Evolutionary conservation across 1,284 basidiomycete genomes (phyloP).

Genomic region (Cutaneotrichosporon mucoides): DNA sequence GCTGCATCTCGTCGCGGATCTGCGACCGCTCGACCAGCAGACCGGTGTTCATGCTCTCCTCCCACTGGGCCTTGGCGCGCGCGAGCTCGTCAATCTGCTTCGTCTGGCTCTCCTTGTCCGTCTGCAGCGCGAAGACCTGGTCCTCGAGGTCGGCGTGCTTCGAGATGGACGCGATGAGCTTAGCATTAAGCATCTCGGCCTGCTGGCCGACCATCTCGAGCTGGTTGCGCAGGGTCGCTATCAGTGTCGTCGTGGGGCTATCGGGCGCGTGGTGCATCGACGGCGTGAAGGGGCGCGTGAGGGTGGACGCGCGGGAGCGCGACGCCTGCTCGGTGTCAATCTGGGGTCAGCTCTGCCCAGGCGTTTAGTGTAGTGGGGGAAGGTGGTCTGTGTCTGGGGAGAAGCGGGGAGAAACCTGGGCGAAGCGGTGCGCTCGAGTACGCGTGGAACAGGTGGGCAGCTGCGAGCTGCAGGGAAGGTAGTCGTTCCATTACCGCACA

Average conservation of each 20-base stretch:
- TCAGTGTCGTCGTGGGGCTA: conserved; percentile 54
- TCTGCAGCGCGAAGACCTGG: conserved; percentile 61
- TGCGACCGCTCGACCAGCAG: conserved; percentile 86
- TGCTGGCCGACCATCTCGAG: conserved; percentile 82
- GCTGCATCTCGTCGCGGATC: conserved; percentile 85
- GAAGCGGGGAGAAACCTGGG: too few species aligned
- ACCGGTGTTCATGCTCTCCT: conserved; percentile 60
- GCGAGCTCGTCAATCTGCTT: conserved; percentile 74
- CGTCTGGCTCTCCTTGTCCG: conserved; percentile 42
- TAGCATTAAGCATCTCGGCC: conserved; percentile 82
- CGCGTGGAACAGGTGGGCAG: too few species aligned
- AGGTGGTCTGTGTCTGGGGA: neutral
- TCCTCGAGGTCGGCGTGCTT: conserved; percentile 91
- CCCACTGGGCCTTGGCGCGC: conserved; percentile 46
- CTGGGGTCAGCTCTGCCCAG: neutral
- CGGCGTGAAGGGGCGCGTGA: conserved; percentile 12
- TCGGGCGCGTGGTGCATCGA: conserved; percentile 40
- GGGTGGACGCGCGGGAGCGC: conserved; percentile 9
- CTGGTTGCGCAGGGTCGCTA: conserved; percentile 71
- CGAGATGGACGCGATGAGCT: conserved; percentile 88
- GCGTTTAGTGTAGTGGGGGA: neutral
- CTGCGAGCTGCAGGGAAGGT: too few species aligned
- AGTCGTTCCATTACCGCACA: too few species aligned
- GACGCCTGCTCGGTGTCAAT: neutral
- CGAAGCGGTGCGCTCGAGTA: too few species aligned